phyloP scores from a whole-genome alignment of 106 monocot species.

The Acorus calamus region DNA sequence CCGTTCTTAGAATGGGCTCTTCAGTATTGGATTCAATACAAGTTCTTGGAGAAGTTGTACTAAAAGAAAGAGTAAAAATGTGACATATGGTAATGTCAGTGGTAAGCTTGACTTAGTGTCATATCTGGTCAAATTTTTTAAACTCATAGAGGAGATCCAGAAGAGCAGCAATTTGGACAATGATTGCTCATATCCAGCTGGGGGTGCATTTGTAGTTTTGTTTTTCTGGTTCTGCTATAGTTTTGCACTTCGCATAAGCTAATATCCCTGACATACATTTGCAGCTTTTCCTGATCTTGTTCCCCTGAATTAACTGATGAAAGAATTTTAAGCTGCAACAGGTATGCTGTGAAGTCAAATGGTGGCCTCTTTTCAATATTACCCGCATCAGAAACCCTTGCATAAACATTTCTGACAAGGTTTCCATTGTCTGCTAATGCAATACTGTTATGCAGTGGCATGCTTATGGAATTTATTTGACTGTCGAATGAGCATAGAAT shows the following conservation, averaged over 20 bases:
- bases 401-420: slow-evolving; percentile 73
- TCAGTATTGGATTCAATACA: too few relatives aligned
- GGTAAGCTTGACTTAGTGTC: too few relatives aligned
- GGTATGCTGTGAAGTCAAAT: slow-evolving; percentile 16
- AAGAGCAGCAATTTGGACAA: too few relatives aligned
- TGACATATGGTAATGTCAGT: too few relatives aligned
- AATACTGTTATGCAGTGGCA: slow-evolving; percentile 60
- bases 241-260: slow-evolving; percentile 55
- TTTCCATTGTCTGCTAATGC: slow-evolving; percentile 91
- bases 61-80: too few relatives aligned
- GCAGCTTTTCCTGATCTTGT: slow-evolving; percentile 78
- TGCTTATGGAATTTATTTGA: slow-evolving; percentile 68
- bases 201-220: too few relatives aligned
- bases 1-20: too few relatives aligned
- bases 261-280: slow-evolving; percentile 68
- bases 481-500: slow-evolving; percentile 73
- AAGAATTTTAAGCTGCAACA: slow-evolving; percentile 74
- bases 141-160: too few relatives aligned
- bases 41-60: too few relatives aligned
- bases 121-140: too few relatives aligned
- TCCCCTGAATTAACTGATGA: slow-evolving; percentile 74
- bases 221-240: too few relatives aligned
- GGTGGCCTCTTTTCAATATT: slow-evolving; percentile 51
- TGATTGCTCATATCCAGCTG: too few relatives aligned
- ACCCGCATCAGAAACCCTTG: slow-evolving; percentile 73